Conservation (phyloP, 169 alveolate species). For the Cryptosporidium canis region DNA sequence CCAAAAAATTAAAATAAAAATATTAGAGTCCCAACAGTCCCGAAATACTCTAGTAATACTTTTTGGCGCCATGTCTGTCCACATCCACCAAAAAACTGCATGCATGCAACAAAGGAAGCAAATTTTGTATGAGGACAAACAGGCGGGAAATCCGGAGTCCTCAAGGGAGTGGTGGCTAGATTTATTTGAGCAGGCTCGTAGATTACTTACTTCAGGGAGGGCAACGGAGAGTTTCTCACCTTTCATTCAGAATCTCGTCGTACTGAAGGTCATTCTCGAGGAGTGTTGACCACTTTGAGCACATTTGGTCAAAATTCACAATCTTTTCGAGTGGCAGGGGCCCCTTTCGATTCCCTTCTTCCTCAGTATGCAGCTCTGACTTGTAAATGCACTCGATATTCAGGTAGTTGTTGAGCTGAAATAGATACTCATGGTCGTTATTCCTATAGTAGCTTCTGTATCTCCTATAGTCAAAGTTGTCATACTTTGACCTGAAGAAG, state of each 20-base stretch:
- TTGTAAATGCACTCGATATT: constrained; percentile 6
- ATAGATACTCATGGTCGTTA: constrained; percentile 28
- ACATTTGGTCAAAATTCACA: not conserved
- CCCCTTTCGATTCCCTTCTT: not conserved
- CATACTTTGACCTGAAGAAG: constrained; percentile 37
- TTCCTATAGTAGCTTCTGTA: constrained; percentile 38
- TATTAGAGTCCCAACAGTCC: no score
- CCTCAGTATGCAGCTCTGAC: not conserved
- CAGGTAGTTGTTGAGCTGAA: constrained; percentile 10
- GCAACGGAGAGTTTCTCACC: not conserved
- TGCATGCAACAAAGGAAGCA: not conserved
- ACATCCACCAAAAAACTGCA: not conserved
- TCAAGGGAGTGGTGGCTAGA: no score
- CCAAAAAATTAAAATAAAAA: no score
- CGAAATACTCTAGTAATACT: no score
- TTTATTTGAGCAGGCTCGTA: not conserved
- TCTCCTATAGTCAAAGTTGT: constrained; percentile 13
- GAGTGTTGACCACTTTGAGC: constrained; percentile 3
- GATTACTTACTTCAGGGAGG: not conserved
- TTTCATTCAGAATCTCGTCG: constrained; percentile 9
- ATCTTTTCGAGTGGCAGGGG: not conserved
- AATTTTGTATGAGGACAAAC: no score
- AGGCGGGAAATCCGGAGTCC: no score
- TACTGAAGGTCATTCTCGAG: not conserved
- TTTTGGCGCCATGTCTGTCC: not conserved